A percentile compares a stretch with the other conserved stretches of the same genome.
Conservation (phyloP, 2,329 filamentous ascomycete species). For the Fusarium nematophilum region DNA sequence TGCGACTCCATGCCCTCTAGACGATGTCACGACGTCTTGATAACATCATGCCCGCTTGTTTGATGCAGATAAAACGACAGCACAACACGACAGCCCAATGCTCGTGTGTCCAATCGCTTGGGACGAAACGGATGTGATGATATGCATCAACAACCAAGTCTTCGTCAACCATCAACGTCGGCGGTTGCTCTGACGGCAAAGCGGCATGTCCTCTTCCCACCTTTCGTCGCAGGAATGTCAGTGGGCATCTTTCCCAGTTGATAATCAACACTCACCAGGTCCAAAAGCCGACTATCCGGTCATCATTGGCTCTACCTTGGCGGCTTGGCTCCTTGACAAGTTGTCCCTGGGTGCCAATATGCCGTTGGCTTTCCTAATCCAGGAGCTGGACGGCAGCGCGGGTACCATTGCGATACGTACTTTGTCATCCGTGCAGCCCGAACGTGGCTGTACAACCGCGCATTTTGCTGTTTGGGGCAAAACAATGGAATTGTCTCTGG, state of each 20-base stretch:
- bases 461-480: conserved; percentile 6
- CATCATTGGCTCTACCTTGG: conserved; percentile 3
- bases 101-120: conserved; percentile 22
- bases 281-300: conserved; percentile 17
- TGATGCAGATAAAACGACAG: conserved; percentile 30
- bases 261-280: no score
- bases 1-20: conserved; percentile 7
- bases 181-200: conserved; percentile 30
- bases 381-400: background rate
- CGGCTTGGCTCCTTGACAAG: no score
- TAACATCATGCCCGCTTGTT: conserved; percentile 26
- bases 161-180: conserved; percentile 1
- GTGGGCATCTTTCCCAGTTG: conserved; percentile 7
- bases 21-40: conserved; percentile 7
- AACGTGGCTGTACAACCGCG: conserved; percentile 32
- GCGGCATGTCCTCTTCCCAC: conserved; percentile 16
- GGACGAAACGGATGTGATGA: conserved; percentile 9
- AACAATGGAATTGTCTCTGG: conserved; percentile 19
- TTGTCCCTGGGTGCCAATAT: conserved; percentile 16
- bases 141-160: conserved; percentile 1
- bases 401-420: conserved; percentile 3
- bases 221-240: conserved; percentile 23
- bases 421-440: conserved; percentile 31
- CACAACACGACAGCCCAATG: conserved; percentile 12
- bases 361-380: conserved; percentile 3